These are phyloP conservation scores for Schoenoplectus tabernaemontani DNA, from an alignment of 202 grass and related monocot genomes.

Conservation along the genomic window DNA sequence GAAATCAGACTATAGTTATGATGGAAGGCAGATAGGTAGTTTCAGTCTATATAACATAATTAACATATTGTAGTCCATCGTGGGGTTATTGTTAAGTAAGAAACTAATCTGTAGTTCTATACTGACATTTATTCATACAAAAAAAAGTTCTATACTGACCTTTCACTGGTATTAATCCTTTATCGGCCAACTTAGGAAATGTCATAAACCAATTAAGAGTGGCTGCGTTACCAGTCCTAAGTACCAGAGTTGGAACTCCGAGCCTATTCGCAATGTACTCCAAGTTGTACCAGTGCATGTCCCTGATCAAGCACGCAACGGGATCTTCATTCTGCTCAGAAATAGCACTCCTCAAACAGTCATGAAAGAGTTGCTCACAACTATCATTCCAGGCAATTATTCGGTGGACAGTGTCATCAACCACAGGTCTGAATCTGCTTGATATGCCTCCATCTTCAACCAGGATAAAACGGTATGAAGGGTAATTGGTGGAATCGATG, in stretches of 20 bases:
- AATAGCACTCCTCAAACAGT: conserved; percentile 9
- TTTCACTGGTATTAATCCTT: conserved; percentile 28
- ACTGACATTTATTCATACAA: too few species aligned
- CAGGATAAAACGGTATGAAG: conserved; percentile 15
- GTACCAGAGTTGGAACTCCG: conserved; percentile 31
- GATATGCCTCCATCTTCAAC: neutral
- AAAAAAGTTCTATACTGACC: conserved; percentile 18
- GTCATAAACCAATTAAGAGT: conserved; percentile 19
- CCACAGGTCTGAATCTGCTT: neutral
- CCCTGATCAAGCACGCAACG: conserved; percentile 34
- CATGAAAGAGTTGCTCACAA: conserved; percentile 24
- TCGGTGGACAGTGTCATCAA: neutral
- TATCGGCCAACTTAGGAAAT: conserved; percentile 31
- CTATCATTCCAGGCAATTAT: neutral
- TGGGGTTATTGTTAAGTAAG: too few species aligned
- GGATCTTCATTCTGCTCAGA: neutral
- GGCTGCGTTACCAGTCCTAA: conserved; percentile 31
- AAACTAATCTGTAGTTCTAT: too few species aligned
- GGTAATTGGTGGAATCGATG: neutral
- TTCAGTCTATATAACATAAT: too few species aligned
- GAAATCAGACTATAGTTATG: too few species aligned
- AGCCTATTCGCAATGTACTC: conserved; percentile 22
- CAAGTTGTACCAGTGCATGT: conserved; percentile 19
- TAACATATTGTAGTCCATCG: too few species aligned
- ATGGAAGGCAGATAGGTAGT: too few species aligned